Conservation (phyloP, 345 rosid genomes). For the Cardiospermum halicacabum region DNA sequence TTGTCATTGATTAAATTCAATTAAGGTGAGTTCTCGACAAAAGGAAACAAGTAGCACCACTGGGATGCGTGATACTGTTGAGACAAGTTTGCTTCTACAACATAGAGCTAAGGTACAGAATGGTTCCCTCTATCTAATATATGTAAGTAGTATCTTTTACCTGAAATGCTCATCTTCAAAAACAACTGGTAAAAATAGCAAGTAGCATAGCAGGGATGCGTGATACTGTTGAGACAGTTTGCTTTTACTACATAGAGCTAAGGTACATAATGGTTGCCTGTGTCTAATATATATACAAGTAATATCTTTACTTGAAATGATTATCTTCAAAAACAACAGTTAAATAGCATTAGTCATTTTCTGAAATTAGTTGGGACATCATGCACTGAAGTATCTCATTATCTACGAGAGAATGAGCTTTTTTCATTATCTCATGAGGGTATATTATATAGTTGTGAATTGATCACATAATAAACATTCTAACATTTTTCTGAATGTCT, state of each 20-base stretch:
- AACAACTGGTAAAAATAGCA: no score
- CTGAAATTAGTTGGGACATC: not conserved
- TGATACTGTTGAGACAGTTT: no score
- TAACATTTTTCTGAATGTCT: no score
- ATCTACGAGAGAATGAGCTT: not conserved
- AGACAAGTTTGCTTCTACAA: slow-evolving; percentile 85
- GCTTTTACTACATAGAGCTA: no score
- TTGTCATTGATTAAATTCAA: slow-evolving; percentile 13
- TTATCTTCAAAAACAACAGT: not conserved
- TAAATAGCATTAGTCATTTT: no score
- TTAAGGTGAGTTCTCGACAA: slow-evolving; percentile 80
- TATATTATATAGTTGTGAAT: no score
- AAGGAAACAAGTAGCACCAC: slow-evolving; percentile 97
- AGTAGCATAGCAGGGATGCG: no score
- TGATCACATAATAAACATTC: no score
- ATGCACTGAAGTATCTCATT: not conserved
- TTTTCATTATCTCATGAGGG: not conserved
- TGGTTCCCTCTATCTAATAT: no score
- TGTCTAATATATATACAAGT: not conserved
- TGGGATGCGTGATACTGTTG: slow-evolving; percentile 94
- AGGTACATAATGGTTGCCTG: slow-evolving; percentile 39
- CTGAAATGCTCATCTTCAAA: no score
- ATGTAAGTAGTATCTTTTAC: no score
- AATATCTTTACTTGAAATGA: slow-evolving; percentile 9
- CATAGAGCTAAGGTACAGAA: no score